Conservation (phyloP, 2,329 filamentous ascomycete species). For the Colletotrichum tropicicola region DNA sequence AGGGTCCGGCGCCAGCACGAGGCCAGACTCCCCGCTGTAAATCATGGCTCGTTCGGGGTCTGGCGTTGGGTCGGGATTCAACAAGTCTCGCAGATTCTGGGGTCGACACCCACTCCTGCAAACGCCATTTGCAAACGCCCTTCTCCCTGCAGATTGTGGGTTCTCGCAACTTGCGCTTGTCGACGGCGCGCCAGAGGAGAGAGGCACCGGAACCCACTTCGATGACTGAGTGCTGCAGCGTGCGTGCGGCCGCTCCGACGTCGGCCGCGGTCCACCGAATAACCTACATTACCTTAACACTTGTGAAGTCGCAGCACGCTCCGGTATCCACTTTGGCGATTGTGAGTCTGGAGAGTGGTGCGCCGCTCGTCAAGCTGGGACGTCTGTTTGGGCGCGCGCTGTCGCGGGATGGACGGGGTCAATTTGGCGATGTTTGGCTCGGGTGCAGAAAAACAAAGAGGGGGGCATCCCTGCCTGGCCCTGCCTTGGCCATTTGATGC, state of each 20-base stretch:
- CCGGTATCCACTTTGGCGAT: neutral
- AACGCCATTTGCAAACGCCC: conserved; percentile 12
- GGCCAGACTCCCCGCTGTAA: conserved; percentile 10
- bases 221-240: neutral
- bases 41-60: conserved; percentile 17
- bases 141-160: conserved; percentile 7
- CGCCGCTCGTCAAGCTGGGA: neutral
- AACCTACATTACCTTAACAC: conserved; percentile 6
- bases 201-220: conserved; percentile 7
- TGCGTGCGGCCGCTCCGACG: conserved; percentile 14
- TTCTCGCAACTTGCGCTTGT: neutral
- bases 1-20: neutral
- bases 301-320: too few relatives aligned
- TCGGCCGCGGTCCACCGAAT: conserved; percentile 23
- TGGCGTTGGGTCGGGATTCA: conserved; percentile 17
- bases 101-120: conserved; percentile 21
- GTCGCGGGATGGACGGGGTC: too few relatives aligned
- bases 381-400: neutral
- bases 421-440: neutral
- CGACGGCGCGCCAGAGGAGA: neutral
- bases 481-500: neutral
- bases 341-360: neutral
- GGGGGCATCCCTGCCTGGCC: neutral
- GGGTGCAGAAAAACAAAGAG: neutral
- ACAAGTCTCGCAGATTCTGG: conserved; percentile 22